Evolutionary conservation across 2,329 filamentous ascomycete genomes (phyloP).

Genomic region (Metarhizium anisopliae): DNA sequence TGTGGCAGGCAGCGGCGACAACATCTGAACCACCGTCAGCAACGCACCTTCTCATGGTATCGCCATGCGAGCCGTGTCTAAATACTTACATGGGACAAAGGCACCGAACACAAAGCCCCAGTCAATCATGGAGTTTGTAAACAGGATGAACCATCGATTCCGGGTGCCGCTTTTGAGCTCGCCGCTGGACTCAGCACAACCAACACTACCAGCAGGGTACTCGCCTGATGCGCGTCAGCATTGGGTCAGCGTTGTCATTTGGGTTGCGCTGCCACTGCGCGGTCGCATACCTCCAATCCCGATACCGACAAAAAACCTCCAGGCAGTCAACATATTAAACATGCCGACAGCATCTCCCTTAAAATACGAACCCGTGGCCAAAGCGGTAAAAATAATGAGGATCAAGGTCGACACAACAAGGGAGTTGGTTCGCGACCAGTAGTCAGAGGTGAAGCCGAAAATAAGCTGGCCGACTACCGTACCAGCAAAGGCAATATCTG

Average conservation of each 20-base stretch:
- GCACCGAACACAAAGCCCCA: slow-evolving; percentile 73
- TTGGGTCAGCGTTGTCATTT: not conserved
- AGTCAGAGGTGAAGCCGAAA: slow-evolving; percentile 75
- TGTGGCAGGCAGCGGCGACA: slow-evolving; percentile 46
- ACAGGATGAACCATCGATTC: slow-evolving; percentile 88
- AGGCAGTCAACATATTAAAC: slow-evolving; percentile 68
- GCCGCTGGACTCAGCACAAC: slow-evolving; percentile 73
- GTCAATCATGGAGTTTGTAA: slow-evolving; percentile 84
- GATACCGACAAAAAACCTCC: slow-evolving; percentile 72
- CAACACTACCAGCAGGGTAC: slow-evolving; percentile 77
- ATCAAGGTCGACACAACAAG: slow-evolving; percentile 78
- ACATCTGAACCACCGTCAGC: slow-evolving; percentile 24
- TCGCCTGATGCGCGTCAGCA: slow-evolving; percentile 37
- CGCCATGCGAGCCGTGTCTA: not conserved
- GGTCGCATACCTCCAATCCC: slow-evolving; percentile 58
- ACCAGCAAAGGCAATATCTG: slow-evolving; percentile 76
- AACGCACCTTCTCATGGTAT: not conserved
- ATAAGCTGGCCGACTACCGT: slow-evolving; percentile 74
- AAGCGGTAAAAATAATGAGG: slow-evolving; percentile 73
- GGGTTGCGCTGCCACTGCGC: not conserved
- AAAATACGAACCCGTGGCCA: slow-evolving; percentile 69
- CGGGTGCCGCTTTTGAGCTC: slow-evolving; percentile 72
- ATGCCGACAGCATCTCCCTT: slow-evolving; percentile 60
- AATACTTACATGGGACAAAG: slow-evolving; percentile 52
- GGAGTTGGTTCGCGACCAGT: slow-evolving; percentile 76